Conservation (phyloP, 148 eudicot genomes). For the Fagopyrum esculentum region DNA sequence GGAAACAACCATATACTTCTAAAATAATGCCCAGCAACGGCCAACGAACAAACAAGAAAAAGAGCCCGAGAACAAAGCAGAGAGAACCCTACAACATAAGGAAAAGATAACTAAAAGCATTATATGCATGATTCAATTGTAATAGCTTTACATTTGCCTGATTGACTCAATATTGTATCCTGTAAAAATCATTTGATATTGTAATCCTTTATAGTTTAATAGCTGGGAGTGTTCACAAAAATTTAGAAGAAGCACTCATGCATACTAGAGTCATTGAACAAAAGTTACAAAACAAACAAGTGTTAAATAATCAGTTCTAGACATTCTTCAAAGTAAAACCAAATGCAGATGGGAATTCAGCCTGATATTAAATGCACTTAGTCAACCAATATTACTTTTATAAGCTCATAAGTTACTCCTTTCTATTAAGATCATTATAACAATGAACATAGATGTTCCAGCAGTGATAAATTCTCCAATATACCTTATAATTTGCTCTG, state of each 20-base stretch:
- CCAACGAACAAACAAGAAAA: slow-evolving; percentile 57
- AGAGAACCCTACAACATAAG: slow-evolving; percentile 35
- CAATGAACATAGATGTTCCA: not conserved
- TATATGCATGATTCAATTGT: too few relatives aligned
- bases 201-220: too few relatives aligned
- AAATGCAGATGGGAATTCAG: not conserved
- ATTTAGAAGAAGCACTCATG: not conserved
- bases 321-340: not conserved
- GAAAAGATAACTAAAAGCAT: not conserved
- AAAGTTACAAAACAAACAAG: too few relatives aligned
- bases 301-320: not conserved
- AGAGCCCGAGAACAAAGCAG: slow-evolving; percentile 42
- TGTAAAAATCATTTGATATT: too few relatives aligned
- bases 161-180: not conserved
- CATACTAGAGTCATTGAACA: too few relatives aligned
- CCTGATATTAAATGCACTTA: not conserved
- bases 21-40: slow-evolving; percentile 48
- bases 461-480: not conserved
- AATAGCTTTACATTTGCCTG: not conserved
- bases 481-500: slow-evolving; percentile 48
- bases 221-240: too few relatives aligned
- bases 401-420: not conserved
- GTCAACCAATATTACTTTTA: not conserved
- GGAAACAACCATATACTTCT: slow-evolving; percentile 38
- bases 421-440: not conserved